A percentile compares a stretch with the other conserved stretches of the same genome.
These are phyloP conservation scores for Alliaria petiolata DNA, from an alignment of 345 rosid genomes.

Conservation along the genomic window DNA sequence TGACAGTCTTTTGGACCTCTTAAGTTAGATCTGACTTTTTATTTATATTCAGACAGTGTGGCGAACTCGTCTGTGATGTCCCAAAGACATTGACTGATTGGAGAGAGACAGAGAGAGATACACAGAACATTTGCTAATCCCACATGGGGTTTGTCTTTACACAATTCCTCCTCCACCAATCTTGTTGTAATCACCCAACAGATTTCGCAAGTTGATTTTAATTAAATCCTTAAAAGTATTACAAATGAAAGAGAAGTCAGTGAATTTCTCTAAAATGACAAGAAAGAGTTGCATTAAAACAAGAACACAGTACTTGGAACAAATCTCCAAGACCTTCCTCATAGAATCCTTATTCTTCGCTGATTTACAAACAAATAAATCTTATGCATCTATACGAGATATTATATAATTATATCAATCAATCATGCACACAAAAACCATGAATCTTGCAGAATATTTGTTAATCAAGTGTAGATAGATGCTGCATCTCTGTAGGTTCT, in stretches of 20 bases:
- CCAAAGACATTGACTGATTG: constrained; percentile 23
- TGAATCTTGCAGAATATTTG: not conserved
- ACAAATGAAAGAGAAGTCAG: constrained; percentile 26
- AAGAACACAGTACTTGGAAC: constrained; percentile 19
- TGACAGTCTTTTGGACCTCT: too few relatives aligned
- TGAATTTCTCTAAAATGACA: constrained; percentile 16
- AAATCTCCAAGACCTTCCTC: constrained; percentile 10
- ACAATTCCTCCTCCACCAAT: constrained; percentile 21
- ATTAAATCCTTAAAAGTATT: constrained; percentile 6
- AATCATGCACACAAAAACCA: constrained; percentile 22
- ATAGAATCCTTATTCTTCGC: constrained; percentile 2
- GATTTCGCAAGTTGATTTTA: not conserved
- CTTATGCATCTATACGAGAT: constrained; percentile 6
- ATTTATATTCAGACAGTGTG: constrained; percentile 25
- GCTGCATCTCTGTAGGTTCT: constrained; percentile 35
- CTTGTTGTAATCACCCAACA: constrained; percentile 10
- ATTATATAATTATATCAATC: constrained; percentile 1
- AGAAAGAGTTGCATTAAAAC: not conserved
- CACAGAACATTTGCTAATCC: constrained; percentile 28
- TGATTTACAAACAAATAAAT: constrained; percentile 30
- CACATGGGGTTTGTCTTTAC: constrained; percentile 31
- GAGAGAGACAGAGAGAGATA: constrained; percentile 25
- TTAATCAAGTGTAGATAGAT: constrained; percentile 27
- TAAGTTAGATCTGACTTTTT: constrained; percentile 33
- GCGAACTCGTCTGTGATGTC: constrained; percentile 25